Evolutionary conservation across 1,284 basidiomycete genomes (phyloP).

Genomic region (Exobasidium rhododendri): DNA sequence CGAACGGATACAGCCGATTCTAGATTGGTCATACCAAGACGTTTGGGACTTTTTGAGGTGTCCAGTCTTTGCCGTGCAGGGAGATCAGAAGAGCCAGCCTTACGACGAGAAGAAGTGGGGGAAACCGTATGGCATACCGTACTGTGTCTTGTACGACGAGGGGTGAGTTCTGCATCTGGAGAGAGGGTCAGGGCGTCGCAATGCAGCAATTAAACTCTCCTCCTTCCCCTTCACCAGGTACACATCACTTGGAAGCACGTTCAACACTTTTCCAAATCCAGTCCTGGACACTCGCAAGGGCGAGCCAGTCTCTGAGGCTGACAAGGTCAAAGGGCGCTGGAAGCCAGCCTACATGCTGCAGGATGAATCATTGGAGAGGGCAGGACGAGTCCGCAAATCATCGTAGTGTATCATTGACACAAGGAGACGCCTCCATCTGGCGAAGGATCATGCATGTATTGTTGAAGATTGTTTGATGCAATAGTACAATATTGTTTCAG

Average conservation of each 20-base stretch:
- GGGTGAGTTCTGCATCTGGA: constrained; percentile 66
- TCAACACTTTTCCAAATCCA: constrained; percentile 90
- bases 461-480: neutral
- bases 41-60: constrained; percentile 82
- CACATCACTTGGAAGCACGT: constrained; percentile 90
- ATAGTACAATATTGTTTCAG: neutral
- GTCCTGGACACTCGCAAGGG: constrained; percentile 60
- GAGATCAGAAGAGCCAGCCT: neutral
- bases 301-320: constrained; percentile 11
- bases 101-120: constrained; percentile 19
- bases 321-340: constrained; percentile 52
- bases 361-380: constrained; percentile 73
- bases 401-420: too few relatives aligned
- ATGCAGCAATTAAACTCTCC: too few relatives aligned
- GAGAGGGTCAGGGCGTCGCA: too few relatives aligned
- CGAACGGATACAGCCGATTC: constrained; percentile 89
- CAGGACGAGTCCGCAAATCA: constrained; percentile 50
- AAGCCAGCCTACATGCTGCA: constrained; percentile 74
- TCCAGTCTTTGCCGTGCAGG: constrained; percentile 64
- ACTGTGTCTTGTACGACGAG: constrained; percentile 84
- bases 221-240: too few relatives aligned
- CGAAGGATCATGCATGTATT: neutral
- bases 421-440: too few relatives aligned
- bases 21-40: constrained; percentile 86
- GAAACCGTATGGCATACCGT: constrained; percentile 57